Evolutionary conservation across 2,329 filamentous ascomycete genomes (phyloP).

Genomic region (Pseudopyricularia javanii): DNA sequence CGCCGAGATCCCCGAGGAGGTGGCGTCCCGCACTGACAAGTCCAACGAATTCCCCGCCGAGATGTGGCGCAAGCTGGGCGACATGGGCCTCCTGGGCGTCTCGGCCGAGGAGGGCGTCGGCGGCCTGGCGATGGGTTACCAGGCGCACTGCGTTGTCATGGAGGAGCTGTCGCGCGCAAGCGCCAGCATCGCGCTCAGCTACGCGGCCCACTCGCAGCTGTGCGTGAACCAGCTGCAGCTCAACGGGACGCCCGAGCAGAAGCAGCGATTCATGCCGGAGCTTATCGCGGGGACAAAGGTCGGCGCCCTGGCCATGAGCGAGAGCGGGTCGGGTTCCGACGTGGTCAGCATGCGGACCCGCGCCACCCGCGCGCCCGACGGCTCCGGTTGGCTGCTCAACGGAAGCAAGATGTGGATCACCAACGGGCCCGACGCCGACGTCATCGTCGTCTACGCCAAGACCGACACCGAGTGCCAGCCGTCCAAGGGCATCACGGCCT

Average conservation of each 20-base stretch:
- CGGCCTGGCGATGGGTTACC: slow-evolving; percentile 84
- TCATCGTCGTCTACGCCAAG: slow-evolving; percentile 94
- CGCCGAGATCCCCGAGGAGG: slow-evolving; percentile 72
- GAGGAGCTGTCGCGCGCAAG: slow-evolving; percentile 88
- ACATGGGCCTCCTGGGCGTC: slow-evolving; percentile 82
- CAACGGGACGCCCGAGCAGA: slow-evolving; percentile 72
- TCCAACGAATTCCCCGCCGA: slow-evolving; percentile 77
- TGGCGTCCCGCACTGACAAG: slow-evolving; percentile 73
- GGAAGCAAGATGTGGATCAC: slow-evolving; percentile 99
- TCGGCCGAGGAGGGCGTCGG: slow-evolving; percentile 90
- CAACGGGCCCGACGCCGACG: slow-evolving; percentile 88
- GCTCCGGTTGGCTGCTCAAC: slow-evolving; percentile 74
- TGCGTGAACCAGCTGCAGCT: slow-evolving; percentile 94
- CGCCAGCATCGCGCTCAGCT: slow-evolving; percentile 74
- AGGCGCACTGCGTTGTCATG: slow-evolving; percentile 91
- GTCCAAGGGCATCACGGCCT: slow-evolving; percentile 89
- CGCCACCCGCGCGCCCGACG: slow-evolving; percentile 61
- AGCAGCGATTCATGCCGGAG: slow-evolving; percentile 65
- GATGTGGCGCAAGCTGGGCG: slow-evolving; percentile 90
- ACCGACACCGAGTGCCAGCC: slow-evolving; percentile 57
- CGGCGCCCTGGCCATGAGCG: slow-evolving; percentile 88
- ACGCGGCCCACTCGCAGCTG: slow-evolving; percentile 89
- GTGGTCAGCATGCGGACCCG: slow-evolving; percentile 92
- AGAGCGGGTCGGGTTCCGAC: slow-evolving; percentile 81
- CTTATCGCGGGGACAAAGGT: slow-evolving; percentile 71